phyloP scores from a whole-genome alignment of 2,329 filamentous ascomycete species.

The Helicocarpus griseus region DNA sequence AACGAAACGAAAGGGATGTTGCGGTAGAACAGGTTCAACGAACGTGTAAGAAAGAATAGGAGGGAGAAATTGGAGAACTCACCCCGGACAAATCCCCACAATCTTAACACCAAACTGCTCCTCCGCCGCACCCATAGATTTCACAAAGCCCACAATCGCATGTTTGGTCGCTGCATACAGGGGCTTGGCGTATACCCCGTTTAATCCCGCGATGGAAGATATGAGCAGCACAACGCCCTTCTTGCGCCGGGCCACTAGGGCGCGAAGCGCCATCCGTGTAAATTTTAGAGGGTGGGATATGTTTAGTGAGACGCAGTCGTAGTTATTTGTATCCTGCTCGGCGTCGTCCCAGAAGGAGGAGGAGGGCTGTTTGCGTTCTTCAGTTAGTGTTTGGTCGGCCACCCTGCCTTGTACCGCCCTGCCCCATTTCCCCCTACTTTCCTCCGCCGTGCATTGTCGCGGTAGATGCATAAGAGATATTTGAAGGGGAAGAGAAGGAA shows the following conservation, averaged over 20 bases:
- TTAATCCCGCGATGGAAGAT: constrained; percentile 23
- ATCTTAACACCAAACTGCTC: constrained; percentile 25
- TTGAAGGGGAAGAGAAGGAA: no score
- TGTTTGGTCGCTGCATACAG: constrained; percentile 31
- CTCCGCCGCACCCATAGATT: constrained; percentile 25
- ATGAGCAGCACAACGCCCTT: constrained; percentile 27
- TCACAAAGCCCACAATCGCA: constrained; percentile 30
- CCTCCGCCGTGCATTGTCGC: not conserved
- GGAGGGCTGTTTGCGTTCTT: constrained; percentile 8
- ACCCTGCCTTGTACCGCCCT: not conserved
- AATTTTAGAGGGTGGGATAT: constrained; percentile 29
- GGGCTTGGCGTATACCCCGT: constrained; percentile 18
- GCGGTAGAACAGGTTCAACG: not conserved
- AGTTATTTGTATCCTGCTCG: constrained; percentile 19
- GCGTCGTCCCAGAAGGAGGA: constrained; percentile 30
- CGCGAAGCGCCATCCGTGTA: constrained; percentile 27
- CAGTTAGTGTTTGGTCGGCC: not conserved
- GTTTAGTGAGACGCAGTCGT: constrained; percentile 28
- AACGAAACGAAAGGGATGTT: not conserved
- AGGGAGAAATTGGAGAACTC: constrained; percentile 2
- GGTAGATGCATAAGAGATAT: not conserved
- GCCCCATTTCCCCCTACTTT: not conserved
- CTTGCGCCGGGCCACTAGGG: constrained; percentile 18
- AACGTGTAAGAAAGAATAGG: not conserved
- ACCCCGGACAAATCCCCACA: constrained; percentile 24